Evolutionary conservation across 331 rosid species (phyloP).

Genomic region (Quercus lobata): DNA sequence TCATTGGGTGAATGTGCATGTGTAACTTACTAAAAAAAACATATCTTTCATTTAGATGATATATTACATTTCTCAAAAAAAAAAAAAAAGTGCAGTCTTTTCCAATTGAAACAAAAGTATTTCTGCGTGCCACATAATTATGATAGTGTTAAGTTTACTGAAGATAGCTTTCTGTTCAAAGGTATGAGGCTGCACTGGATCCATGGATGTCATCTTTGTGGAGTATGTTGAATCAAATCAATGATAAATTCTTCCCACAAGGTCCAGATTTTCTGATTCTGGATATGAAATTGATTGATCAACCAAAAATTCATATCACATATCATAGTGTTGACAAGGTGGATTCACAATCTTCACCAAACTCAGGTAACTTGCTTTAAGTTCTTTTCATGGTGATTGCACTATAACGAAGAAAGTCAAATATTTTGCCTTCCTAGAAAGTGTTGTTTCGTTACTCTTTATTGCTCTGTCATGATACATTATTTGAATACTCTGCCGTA

Average conservation of each 20-base stretch:
- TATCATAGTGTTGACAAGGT: constrained; percentile 46
- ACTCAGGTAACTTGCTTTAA: constrained; percentile 47
- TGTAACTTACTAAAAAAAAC: too few species aligned
- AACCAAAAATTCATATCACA: constrained; percentile 54
- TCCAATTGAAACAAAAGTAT: too few species aligned
- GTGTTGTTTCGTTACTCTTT: background rate
- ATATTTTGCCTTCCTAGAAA: background rate
- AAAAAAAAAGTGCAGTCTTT: too few species aligned
- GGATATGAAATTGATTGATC: constrained; percentile 49
- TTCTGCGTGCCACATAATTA: too few species aligned
- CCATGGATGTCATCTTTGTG: constrained; percentile 87
- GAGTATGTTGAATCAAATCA: constrained; percentile 43
- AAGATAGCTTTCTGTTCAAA: constrained; percentile 19
- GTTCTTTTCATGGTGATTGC: background rate
- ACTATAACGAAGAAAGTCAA: background rate
- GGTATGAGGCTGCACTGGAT: constrained; percentile 96
- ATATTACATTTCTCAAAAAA: too few species aligned
- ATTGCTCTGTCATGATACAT: background rate
- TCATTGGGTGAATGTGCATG: too few species aligned
- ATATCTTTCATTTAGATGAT: too few species aligned
- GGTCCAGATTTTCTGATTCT: constrained; percentile 51
- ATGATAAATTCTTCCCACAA: constrained; percentile 56
- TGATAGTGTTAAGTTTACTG: constrained; percentile 2
- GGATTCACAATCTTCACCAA: constrained; percentile 38
- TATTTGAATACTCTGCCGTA: background rate